Evolutionary conservation across 345 rosid genomes (phyloP).

Genomic region (Chamaenerion angustifolium): DNA sequence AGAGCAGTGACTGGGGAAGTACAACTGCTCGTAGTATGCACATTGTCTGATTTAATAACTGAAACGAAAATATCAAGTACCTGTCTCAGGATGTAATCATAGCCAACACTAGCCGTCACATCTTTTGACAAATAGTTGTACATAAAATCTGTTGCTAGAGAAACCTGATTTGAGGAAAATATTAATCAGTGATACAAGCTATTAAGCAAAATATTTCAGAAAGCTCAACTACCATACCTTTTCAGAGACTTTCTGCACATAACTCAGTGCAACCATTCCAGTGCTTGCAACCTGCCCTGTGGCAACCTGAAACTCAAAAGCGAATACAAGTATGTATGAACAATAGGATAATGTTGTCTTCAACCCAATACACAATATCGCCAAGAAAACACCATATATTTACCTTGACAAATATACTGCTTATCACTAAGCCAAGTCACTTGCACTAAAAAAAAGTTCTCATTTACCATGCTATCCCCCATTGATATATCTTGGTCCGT

Average conservation of each 20-base stretch:
- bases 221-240: slow-evolving; percentile 39
- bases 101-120: slow-evolving; percentile 78
- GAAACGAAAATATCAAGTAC: slow-evolving; percentile 20
- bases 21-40: no score
- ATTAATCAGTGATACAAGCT: neutral
- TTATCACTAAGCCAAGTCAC: no score
- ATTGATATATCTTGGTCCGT: no score
- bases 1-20: no score
- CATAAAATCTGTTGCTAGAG: slow-evolving; percentile 78
- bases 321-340: neutral
- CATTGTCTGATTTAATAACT: neutral
- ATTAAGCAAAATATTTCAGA: neutral
- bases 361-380: no score
- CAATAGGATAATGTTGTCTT: neutral
- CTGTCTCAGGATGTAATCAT: slow-evolving; percentile 95
- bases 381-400: no score
- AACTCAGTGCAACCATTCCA: slow-evolving; percentile 69
- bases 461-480: no score
- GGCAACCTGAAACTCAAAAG: slow-evolving; percentile 45
- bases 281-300: slow-evolving; percentile 95
- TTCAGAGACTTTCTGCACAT: slow-evolving; percentile 92
- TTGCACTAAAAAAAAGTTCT: no score
- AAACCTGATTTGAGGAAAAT: slow-evolving; percentile 42
- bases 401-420: no score
- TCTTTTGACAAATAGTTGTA: slow-evolving; percentile 83